Percentiles rank a stretch among this genome's conserved stretches.
Conservation (phyloP, 2,329 filamentous ascomycete species). For the Didymella segeticola region DNA sequence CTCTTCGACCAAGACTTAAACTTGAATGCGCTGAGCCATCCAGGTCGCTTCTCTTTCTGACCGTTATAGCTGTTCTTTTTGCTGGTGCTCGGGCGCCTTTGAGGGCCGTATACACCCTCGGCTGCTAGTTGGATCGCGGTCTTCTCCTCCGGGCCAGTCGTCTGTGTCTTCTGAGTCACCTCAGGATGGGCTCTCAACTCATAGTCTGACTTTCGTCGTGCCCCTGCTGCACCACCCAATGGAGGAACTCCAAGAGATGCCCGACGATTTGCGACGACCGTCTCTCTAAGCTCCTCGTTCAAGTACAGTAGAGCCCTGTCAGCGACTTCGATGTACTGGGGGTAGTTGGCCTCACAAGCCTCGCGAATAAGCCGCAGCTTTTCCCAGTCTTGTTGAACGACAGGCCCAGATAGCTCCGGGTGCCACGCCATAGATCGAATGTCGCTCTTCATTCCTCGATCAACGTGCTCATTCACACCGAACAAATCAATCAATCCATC, state of each 20-base stretch:
- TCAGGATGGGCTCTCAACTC: constrained; percentile 23
- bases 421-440: constrained; percentile 59
- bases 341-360: constrained; percentile 52
- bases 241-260: constrained; percentile 19
- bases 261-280: constrained; percentile 27
- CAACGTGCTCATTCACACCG: constrained; percentile 53
- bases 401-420: constrained; percentile 48
- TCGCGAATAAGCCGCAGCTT: constrained; percentile 56
- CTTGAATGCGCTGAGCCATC: constrained; percentile 41
- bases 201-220: constrained; percentile 34
- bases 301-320: constrained; percentile 55
- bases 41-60: constrained; percentile 38
- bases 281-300: constrained; percentile 42
- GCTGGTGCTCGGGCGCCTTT: constrained; percentile 16
- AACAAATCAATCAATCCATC: constrained; percentile 54
- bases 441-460: constrained; percentile 53
- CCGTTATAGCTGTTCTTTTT: constrained; percentile 29
- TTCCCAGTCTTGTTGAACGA: constrained; percentile 44
- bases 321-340: constrained; percentile 52
- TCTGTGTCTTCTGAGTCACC: background rate
- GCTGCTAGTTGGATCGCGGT: constrained; percentile 32
- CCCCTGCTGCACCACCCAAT: constrained; percentile 13
- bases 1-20: constrained; percentile 39
- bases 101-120: constrained; percentile 25
- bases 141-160: constrained; percentile 19